Conservation (phyloP, 805 yeast species). For the Candida broadrunensis region DNA sequence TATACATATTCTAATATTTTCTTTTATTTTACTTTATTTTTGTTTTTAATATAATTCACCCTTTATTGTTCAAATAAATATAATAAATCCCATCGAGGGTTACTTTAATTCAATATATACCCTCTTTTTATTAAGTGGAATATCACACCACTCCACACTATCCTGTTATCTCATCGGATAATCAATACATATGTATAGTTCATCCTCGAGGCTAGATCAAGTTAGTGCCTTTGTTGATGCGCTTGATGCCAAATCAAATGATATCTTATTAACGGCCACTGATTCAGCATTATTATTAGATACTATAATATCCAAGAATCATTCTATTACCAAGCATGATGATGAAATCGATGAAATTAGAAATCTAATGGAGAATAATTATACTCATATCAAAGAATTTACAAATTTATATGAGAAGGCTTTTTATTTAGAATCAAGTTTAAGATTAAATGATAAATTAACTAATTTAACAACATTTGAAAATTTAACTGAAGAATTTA, state of each 20-base stretch:
- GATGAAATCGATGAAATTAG: slow-evolving; percentile 24
- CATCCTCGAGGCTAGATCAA: slow-evolving; percentile 5
- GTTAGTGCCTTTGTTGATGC: slow-evolving; percentile 23
- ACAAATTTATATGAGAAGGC: slow-evolving; percentile 29
- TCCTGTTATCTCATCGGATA: not conserved
- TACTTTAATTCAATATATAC: too few relatives aligned
- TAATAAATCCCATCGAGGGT: too few relatives aligned
- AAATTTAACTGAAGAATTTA: slow-evolving; percentile 26
- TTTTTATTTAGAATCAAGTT: slow-evolving; percentile 30
- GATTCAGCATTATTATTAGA: not conserved
- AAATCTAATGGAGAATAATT: slow-evolving; percentile 20
- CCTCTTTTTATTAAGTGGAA: too few relatives aligned
- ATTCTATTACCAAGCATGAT: slow-evolving; percentile 22
- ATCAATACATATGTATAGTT: not conserved
- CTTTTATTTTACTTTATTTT: too few relatives aligned
- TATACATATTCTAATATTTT: too few relatives aligned
- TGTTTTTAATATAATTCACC: too few relatives aligned
- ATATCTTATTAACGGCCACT: slow-evolving; percentile 7
- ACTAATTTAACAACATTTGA: slow-evolving; percentile 29
- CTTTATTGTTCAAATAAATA: too few relatives aligned
- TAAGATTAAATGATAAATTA: slow-evolving; percentile 26
- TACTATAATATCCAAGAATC: slow-evolving; percentile 19
- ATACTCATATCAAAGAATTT: slow-evolving; percentile 19
- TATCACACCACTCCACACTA: too few relatives aligned
- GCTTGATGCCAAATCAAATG: slow-evolving; percentile 25